Evolutionary conservation across 2,329 filamentous ascomycete genomes (phyloP).

Genomic region (Xylariaceae sp.): DNA sequence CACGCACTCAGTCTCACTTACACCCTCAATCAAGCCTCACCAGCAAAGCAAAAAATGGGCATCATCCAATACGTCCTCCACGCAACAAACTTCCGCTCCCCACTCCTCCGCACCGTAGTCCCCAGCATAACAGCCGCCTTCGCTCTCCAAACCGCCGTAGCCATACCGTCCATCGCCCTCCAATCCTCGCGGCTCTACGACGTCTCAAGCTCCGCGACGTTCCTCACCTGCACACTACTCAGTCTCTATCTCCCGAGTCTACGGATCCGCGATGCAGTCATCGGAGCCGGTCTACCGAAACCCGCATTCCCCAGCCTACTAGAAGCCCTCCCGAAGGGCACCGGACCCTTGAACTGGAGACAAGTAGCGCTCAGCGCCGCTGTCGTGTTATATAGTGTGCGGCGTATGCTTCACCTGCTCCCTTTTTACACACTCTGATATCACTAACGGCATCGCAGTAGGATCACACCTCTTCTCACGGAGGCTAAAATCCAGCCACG

Average conservation of each 20-base stretch:
- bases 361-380: slow-evolving; percentile 39
- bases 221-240: slow-evolving; percentile 59
- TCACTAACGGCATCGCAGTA: slow-evolving; percentile 38
- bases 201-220: slow-evolving; percentile 62
- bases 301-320: slow-evolving; percentile 45
- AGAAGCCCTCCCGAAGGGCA: slow-evolving; percentile 33
- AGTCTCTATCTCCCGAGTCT: slow-evolving; percentile 59
- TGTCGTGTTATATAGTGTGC: slow-evolving; percentile 53
- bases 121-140: slow-evolving; percentile 60
- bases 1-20: too few relatives aligned
- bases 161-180: slow-evolving; percentile 56
- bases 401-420: slow-evolving; percentile 41
- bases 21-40: too few relatives aligned
- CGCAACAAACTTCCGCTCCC: slow-evolving; percentile 57
- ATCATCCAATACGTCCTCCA: slow-evolving; percentile 47
- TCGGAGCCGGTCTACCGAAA: slow-evolving; percentile 30
- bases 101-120: slow-evolving; percentile 59
- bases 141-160: slow-evolving; percentile 59
- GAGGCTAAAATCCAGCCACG: slow-evolving; percentile 55
- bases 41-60: slow-evolving; percentile 4
- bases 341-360: slow-evolving; percentile 56
- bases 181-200: slow-evolving; percentile 67
- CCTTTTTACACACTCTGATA: not conserved
- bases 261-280: slow-evolving; percentile 48
- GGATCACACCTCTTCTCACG: slow-evolving; percentile 62